Evolutionary conservation across 495 filamentous ascomycete species (phyloP).

Genomic region (Terfezia boudieri): DNA sequence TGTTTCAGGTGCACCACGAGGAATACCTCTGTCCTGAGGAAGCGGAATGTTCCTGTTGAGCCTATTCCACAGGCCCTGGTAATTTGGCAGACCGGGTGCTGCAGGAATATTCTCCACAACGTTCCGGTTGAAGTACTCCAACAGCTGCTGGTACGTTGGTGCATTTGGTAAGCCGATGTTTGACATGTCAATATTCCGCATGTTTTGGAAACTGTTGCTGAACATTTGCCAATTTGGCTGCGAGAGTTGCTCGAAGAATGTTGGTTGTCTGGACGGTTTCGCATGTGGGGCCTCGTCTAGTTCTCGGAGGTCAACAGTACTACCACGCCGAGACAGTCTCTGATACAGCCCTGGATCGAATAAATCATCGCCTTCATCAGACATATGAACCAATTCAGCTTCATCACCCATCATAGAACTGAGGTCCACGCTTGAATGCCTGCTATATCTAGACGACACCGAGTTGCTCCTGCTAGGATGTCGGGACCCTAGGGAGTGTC

Average conservation of each 20-base stretch:
- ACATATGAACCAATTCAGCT: slow-evolving; percentile 21
- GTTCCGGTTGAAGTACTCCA: neutral
- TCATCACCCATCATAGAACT: slow-evolving; percentile 36
- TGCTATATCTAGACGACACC: slow-evolving; percentile 22
- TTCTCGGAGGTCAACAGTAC: slow-evolving; percentile 21
- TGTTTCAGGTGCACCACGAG: neutral
- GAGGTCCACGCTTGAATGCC: slow-evolving; percentile 43
- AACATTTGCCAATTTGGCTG: neutral
- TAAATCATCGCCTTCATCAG: slow-evolving; percentile 27
- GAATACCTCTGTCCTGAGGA: neutral
- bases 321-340: slow-evolving; percentile 20
- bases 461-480: slow-evolving; percentile 36
- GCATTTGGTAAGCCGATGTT: slow-evolving; percentile 12
- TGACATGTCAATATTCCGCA: slow-evolving; percentile 11
- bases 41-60: neutral
- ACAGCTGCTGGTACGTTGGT: neutral
- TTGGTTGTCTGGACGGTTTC: neutral
- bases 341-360: slow-evolving; percentile 16
- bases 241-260: neutral
- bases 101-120: neutral
- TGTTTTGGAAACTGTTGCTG: slow-evolving; percentile 2
- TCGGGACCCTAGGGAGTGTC: slow-evolving; percentile 29
- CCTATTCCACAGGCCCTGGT: neutral
- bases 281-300: slow-evolving; percentile 30
- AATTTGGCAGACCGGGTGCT: neutral